Evolutionary conservation across 495 filamentous ascomycete genomes (phyloP), one percentile per base, ranked within the genome.

Genomic region (Penicillium paradoxum): DNA sequence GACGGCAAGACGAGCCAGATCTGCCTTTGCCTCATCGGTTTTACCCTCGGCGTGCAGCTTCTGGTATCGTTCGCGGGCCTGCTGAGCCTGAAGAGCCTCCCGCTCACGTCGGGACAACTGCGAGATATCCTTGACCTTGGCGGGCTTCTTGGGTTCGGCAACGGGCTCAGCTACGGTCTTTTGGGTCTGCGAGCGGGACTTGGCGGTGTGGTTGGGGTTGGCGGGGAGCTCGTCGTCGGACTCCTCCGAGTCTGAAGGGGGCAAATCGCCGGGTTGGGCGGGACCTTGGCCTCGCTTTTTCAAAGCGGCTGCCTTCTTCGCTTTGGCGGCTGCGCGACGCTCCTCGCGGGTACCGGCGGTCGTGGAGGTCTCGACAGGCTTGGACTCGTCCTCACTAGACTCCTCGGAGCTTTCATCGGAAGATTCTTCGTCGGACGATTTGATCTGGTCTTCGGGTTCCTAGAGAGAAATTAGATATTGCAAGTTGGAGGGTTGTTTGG

Each of bases 21-120:
- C 93, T n/a, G 90, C 84, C 59, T 86, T 87, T 18, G 92, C 93
- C 76, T 97, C 89, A 49, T 98, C 95, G 34, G 93, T 97, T 80
- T 97, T 97, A 49, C 93, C 93, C 60, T 90, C 90, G 51, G 90
- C 90, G 61, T 98, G 93, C 58, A 97, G 66, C 78, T 97, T 96
- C 79, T 86, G 79, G 63, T 96, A 97, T 48, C 85, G 79, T 77
- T 96, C 91, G 63, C 89, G 89, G 8, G 89, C 89, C 68, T 90
- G 87, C 57, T 87, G 84, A 0, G 91, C 91, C 74, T 96, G 84
- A 22, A 95, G 56, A 0, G 93, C 89, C 74, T 97, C 93, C 14
- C 91, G 79, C 81, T 97, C 92, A 34, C 87, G 82, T 25, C 92
- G 80, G 45, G 83, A 90, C 33, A 90, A 70, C 68, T 88, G 83